Conservation (phyloP, 768 basidiomycete species). For the Collybia sordida region DNA sequence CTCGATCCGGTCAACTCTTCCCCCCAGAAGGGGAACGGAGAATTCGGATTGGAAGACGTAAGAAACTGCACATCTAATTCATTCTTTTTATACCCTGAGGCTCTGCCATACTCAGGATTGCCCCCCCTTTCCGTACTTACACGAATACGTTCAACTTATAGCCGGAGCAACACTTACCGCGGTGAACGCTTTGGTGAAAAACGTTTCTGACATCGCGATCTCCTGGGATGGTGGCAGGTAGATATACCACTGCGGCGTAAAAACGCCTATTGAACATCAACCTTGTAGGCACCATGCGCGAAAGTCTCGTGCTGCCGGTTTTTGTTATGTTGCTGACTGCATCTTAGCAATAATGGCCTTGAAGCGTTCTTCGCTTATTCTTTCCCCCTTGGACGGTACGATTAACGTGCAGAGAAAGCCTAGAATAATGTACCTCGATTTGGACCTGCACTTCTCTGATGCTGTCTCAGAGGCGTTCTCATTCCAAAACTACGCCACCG, state of each 20-base stretch:
- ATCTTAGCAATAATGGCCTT: constrained; percentile 79
- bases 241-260: not conserved
- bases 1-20: constrained; percentile 34
- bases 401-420: constrained; percentile 32
- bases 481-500: constrained; percentile 30
- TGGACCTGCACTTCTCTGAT: constrained; percentile 92
- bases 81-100: not conserved
- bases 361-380: constrained; percentile 33
- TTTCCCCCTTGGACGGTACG: not conserved
- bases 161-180: constrained; percentile 82
- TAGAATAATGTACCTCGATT: constrained; percentile 86
- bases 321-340: constrained; percentile 93
- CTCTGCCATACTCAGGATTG: constrained; percentile 60
- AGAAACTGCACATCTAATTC: constrained; percentile 5
- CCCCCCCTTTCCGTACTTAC: constrained; percentile 69
- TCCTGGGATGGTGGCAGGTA: constrained; percentile 92
- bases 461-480: constrained; percentile 80
- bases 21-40: constrained; percentile 25
- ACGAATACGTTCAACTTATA: constrained; percentile 66
- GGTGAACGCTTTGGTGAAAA: constrained; percentile 53
- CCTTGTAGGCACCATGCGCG: constrained; percentile 75
- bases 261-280: not conserved
- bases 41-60: constrained; percentile 33
- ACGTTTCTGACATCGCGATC: constrained; percentile 60
- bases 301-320: constrained; percentile 78